Evolutionary conservation across 257 asterid species (phyloP).

Genomic region (Rauvolfia tetraphylla): DNA sequence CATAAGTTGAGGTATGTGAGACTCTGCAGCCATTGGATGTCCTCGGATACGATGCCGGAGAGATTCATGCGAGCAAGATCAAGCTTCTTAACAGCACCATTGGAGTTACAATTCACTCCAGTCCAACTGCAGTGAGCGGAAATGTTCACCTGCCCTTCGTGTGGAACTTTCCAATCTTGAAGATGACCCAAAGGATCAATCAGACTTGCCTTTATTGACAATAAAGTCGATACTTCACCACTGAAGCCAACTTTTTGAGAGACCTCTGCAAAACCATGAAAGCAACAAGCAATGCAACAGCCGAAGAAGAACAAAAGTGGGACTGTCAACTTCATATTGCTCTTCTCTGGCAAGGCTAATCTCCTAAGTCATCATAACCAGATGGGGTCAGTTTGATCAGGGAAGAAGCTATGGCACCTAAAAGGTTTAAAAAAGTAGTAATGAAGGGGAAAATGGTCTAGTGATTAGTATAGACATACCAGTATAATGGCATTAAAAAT

Average conservation of each 20-base stretch:
- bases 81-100: constrained; percentile 46
- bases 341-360: constrained; percentile 11
- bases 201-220: constrained; percentile 45
- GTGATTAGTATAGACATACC: constrained; percentile 23
- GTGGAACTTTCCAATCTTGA: constrained; percentile 46
- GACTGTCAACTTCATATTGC: constrained; percentile 38
- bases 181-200: constrained; percentile 60
- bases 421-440: neutral
- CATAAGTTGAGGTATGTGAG: constrained; percentile 39
- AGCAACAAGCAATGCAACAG: constrained; percentile 17
- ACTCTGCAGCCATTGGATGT: constrained; percentile 36
- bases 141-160: constrained; percentile 9
- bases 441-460: constrained; percentile 28
- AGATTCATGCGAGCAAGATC: constrained; percentile 70
- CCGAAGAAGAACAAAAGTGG: constrained; percentile 27
- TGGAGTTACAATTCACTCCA: constrained; percentile 59
- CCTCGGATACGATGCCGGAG: constrained; percentile 45
- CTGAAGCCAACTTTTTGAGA: constrained; percentile 16
- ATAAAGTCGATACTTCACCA: constrained; percentile 39
- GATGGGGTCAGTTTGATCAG: constrained; percentile 33
- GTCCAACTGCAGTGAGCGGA: constrained; percentile 61
- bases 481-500: constrained; percentile 6
- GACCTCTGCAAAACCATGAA: constrained; percentile 19
- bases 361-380: constrained; percentile 12
- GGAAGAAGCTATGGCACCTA: constrained; percentile 10